Percentiles rank a stretch among this genome's conserved stretches.
Evolutionary conservation across 1,139 yeast species (phyloP).

Genomic region (Candida labiduridarum): DNA sequence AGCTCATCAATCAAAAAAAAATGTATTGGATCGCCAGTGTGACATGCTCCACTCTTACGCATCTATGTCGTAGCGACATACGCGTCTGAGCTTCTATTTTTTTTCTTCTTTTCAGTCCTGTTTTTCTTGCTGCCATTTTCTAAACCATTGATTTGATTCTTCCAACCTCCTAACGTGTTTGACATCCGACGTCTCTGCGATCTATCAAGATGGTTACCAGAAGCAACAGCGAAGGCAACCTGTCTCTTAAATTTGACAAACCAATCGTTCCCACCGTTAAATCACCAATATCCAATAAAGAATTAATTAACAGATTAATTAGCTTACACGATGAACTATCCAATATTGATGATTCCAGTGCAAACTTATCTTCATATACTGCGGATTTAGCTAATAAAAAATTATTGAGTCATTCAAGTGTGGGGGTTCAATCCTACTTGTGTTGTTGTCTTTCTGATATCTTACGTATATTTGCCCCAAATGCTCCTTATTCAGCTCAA

Average conservation of each 20-base stretch:
- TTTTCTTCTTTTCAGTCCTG: background rate
- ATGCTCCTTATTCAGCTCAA: conserved; percentile 78
- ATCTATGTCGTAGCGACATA: conserved; percentile 1
- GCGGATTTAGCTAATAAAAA: conserved; percentile 59
- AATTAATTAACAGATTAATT: conserved; percentile 46
- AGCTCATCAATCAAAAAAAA: background rate
- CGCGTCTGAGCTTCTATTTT: background rate
- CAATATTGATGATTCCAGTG: conserved; percentile 60
- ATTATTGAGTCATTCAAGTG: conserved; percentile 60
- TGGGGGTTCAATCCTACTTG: conserved; percentile 69
- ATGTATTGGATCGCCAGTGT: background rate
- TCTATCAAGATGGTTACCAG: background rate
- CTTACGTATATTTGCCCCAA: conserved; percentile 80
- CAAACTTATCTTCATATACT: conserved; percentile 47
- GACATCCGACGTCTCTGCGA: background rate
- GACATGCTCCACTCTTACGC: too few relatives aligned
- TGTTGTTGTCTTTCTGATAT: conserved; percentile 81
- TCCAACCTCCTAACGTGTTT: background rate
- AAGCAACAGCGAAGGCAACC: background rate
- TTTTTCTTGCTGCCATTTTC: background rate
- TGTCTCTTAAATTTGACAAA: conserved; percentile 38
- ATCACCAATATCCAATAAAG: conserved; percentile 60
- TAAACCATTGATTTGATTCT: background rate
- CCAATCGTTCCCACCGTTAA: conserved; percentile 56
- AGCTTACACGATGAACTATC: conserved; percentile 63